Conservation (phyloP, 352 stramenopile species). For the Pythium coloratum region DNA sequence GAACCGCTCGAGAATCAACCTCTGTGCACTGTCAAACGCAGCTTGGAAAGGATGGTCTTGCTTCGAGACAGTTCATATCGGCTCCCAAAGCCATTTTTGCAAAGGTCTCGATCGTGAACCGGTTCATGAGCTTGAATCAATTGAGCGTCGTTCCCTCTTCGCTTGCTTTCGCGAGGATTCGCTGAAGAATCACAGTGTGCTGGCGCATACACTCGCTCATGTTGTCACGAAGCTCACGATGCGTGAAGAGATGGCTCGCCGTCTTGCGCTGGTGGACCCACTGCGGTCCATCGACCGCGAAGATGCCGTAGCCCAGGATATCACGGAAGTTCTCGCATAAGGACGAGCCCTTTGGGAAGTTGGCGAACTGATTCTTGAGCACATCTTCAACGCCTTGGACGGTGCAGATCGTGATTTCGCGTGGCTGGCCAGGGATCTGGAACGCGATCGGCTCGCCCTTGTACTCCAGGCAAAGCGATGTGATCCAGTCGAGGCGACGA, state of each 20-base stretch:
- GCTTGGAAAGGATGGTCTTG: conserved; percentile 29
- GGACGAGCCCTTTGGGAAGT: conserved; percentile 17
- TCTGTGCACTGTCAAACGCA: conserved; percentile 44
- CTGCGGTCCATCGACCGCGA: conserved; percentile 21
- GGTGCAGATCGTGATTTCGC: conserved; percentile 26
- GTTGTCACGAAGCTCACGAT: conserved; percentile 32
- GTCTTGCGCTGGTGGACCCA: conserved; percentile 57
- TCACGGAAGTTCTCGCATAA: conserved; percentile 13
- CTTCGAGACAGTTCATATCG: conserved; percentile 23
- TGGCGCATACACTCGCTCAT: conserved; percentile 40
- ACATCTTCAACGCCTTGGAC: conserved; percentile 23
- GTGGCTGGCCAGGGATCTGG: conserved; percentile 27
- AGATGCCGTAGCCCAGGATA: conserved; percentile 26
- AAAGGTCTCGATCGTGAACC: conserved; percentile 57
- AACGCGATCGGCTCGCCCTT: conserved; percentile 33
- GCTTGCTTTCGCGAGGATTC: conserved; percentile 24
- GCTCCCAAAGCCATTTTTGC: conserved; percentile 44
- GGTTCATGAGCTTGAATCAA: conserved; percentile 37
- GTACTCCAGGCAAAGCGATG: conserved; percentile 31
- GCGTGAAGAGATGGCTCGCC: conserved; percentile 47
- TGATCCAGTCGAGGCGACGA: conserved; percentile 48
- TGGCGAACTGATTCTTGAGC: conserved; percentile 28
- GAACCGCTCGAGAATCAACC: conserved; percentile 32
- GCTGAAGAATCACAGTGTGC: conserved; percentile 22
- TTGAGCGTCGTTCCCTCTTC: conserved; percentile 25